Evolutionary conservation across 352 stramenopile species (phyloP).

Genomic region (Phytophthora europaea): DNA sequence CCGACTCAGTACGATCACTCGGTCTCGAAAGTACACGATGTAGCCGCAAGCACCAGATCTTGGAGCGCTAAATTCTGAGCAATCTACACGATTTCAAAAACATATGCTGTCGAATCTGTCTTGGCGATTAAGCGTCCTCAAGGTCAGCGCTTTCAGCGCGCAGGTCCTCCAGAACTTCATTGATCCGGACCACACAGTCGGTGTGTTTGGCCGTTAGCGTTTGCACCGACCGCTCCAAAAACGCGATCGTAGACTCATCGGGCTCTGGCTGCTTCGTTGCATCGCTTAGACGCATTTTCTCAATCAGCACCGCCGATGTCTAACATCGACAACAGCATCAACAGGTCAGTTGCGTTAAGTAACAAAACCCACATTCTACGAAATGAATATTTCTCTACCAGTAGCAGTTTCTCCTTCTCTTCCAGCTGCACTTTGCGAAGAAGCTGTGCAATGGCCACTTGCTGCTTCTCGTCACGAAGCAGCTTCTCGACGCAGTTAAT

Average conservation of each 20-base stretch:
- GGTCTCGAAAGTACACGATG: constrained; percentile 24
- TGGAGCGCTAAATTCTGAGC: neutral
- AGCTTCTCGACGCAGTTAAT: constrained; percentile 79
- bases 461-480: constrained; percentile 43
- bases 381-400: constrained; percentile 40
- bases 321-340: constrained; percentile 23
- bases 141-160: constrained; percentile 66
- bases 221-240: constrained; percentile 73
- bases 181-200: constrained; percentile 76
- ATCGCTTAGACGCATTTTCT: constrained; percentile 79
- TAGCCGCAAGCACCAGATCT: constrained; percentile 1
- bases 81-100: neutral
- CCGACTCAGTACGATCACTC: constrained; percentile 60
- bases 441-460: constrained; percentile 53
- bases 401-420: constrained; percentile 87
- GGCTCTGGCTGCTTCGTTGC: constrained; percentile 45
- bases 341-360: neutral
- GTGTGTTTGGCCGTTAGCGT: constrained; percentile 68
- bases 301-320: constrained; percentile 84
- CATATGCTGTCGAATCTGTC: neutral
- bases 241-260: constrained; percentile 55
- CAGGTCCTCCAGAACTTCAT: constrained; percentile 83
- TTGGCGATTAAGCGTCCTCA: constrained; percentile 32
- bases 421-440: constrained; percentile 81
- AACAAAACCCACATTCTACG: neutral